Percentiles rank a stretch among this genome's conserved stretches.
These are phyloP conservation scores for Aureoboletus auriporus DNA, from an alignment of 768 basidiomycete genomes.

Conservation along the genomic window DNA sequence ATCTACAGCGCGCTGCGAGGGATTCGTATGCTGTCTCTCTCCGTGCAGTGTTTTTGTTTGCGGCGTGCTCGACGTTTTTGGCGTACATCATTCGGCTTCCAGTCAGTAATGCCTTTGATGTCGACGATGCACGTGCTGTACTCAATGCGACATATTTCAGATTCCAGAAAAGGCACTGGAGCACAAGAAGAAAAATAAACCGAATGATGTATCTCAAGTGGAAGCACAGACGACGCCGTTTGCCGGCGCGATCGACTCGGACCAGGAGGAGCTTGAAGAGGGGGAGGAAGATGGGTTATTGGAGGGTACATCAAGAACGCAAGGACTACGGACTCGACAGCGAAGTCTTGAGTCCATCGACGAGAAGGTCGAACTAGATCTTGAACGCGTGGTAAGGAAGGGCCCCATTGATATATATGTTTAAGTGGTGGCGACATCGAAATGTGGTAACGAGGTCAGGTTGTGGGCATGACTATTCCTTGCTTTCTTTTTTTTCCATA, in stretches of 20 bases:
- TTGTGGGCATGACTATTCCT: no score
- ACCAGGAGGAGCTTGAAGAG: no score
- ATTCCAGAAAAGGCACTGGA: conserved; percentile 33
- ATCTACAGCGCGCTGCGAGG: conserved; percentile 45
- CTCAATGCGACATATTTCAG: conserved; percentile 21
- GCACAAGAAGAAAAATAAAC: background rate
- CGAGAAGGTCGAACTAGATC: conserved; percentile 36
- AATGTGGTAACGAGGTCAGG: no score
- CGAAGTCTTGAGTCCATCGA: conserved; percentile 48
- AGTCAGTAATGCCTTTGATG: conserved; percentile 33
- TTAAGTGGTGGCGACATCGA: no score
- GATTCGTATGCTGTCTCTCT: conserved; percentile 52
- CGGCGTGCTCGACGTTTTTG: conserved; percentile 44
- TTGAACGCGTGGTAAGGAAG: no score
- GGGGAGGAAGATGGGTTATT: no score
- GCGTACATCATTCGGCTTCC: conserved; percentile 50
- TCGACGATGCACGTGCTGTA: background rate
- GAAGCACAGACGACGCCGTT: conserved; percentile 2
- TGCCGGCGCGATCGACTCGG: conserved; percentile 9
- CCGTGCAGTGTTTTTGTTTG: conserved; percentile 52
- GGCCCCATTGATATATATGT: no score
- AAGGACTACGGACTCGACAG: conserved; percentile 15
- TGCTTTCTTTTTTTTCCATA: no score
- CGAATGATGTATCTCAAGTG: conserved; percentile 2
- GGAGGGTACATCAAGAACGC: no score